phyloP scores from a whole-genome alignment of 805 yeast genomes.

The Pichia insulana region DNA sequence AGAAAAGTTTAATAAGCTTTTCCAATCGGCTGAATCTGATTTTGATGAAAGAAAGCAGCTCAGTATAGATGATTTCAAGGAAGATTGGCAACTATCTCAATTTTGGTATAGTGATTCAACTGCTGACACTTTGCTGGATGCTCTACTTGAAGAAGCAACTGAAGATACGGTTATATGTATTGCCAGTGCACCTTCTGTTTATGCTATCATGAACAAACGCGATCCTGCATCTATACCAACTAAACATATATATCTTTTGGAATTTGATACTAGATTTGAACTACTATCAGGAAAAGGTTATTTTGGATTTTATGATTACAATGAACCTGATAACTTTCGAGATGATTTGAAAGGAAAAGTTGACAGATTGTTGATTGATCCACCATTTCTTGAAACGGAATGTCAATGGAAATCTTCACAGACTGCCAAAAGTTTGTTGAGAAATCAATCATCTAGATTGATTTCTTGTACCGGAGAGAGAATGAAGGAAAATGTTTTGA shows the following conservation, averaged over 20 bases:
- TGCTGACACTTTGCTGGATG: constrained; percentile 58
- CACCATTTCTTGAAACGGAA: constrained; percentile 76
- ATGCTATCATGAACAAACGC: constrained; percentile 63
- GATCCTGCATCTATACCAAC: constrained; percentile 50
- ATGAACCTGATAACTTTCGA: constrained; percentile 56
- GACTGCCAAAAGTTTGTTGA: constrained; percentile 53
- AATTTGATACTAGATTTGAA: constrained; percentile 70
- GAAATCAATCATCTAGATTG: constrained; percentile 37
- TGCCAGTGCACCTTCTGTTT: constrained; percentile 87
- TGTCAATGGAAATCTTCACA: constrained; percentile 68
- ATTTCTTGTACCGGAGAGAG: constrained; percentile 88
- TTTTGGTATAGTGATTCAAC: constrained; percentile 82
- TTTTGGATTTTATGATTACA: constrained; percentile 70
- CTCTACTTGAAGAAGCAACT: constrained; percentile 69
- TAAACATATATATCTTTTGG: constrained; percentile 62
- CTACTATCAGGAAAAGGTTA: constrained; percentile 59
- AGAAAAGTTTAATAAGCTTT: constrained; percentile 47
- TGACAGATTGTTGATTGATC: constrained; percentile 72
- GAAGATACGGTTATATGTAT: constrained; percentile 62
- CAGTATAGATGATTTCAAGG: constrained; percentile 65
- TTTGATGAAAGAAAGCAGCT: constrained; percentile 29
- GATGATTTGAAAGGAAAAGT: constrained; percentile 48
- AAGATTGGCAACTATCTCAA: constrained; percentile 92
- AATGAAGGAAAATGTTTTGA: constrained; percentile 56
- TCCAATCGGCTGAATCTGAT: constrained; percentile 47